Evolutionary conservation across 2,329 filamentous ascomycete species (phyloP).

Genomic region (Sarocladium strictum): DNA sequence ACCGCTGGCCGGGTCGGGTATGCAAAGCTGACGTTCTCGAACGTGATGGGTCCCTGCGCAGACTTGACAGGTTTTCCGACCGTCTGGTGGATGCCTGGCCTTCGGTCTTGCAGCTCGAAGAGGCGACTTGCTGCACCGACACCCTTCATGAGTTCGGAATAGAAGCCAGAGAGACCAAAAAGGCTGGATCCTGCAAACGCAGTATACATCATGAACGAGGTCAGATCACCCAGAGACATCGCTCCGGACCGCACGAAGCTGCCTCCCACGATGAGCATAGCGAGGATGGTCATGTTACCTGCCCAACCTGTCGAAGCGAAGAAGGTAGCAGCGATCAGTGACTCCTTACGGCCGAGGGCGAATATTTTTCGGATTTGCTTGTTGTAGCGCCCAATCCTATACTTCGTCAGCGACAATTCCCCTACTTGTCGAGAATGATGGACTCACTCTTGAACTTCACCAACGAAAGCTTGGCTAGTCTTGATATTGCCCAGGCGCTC

Average conservation of each 20-base stretch:
- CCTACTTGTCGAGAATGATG: background rate
- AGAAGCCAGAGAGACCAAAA: conserved; percentile 92
- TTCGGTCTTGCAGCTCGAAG: conserved; percentile 90
- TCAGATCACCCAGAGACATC: conserved; percentile 87
- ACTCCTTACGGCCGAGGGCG: conserved; percentile 77
- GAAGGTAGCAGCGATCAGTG: conserved; percentile 83
- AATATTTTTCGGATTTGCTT: conserved; percentile 90
- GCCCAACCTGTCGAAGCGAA: conserved; percentile 83
- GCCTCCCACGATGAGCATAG: conserved; percentile 83
- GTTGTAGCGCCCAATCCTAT: conserved; percentile 73
- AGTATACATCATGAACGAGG: conserved; percentile 98
- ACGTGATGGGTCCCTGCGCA: conserved; percentile 82
- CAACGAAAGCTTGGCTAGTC: conserved; percentile 93
- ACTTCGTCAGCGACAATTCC: background rate
- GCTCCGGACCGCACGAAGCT: conserved; percentile 80
- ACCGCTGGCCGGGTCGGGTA: conserved; percentile 94
- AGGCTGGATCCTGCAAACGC: conserved; percentile 80
- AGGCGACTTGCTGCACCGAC: conserved; percentile 93
- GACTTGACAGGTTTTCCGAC: conserved; percentile 72
- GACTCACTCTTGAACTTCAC: conserved; percentile 70
- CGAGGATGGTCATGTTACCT: conserved; percentile 93
- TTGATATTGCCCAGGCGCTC: conserved; percentile 96
- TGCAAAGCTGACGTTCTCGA: conserved; percentile 78
- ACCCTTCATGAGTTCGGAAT: conserved; percentile 98
- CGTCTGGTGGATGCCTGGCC: conserved; percentile 82